Base-by-base conservation (phyloP, 352 stramenopile species). In the Globisporangium viniferum region DNA sequence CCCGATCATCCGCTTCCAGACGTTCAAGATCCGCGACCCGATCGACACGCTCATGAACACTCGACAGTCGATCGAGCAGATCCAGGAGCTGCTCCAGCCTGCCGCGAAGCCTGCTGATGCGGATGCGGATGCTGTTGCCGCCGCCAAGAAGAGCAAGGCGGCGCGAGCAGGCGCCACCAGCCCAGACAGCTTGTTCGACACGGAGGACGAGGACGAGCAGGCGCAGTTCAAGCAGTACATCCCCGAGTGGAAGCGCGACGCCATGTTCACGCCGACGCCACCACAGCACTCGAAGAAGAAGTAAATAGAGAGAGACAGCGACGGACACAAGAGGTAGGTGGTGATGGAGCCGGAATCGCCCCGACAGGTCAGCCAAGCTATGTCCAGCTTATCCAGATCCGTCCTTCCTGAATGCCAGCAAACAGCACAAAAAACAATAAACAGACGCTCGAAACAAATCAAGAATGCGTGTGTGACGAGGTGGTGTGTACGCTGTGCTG, bases 1-100 rank as follows among this genome's bases (percentile, higher is more conserved):
- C 75, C 81, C 84, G 44, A 83, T 95, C 67, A 83, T 95, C 62
- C 87, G 87, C 75, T 95, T 93, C 78, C 74, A 90, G 77, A 93
- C 87, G 12, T 95, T 95, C 79, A 93, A 95, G 76, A 72, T 95
- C 12, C 82, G 84, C 69, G 84, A 94, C 77, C 82, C 86, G 51
- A 74, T 93, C 63, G 86, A 93, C 75, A 81, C 84, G 67, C 73
- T 93, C 49, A 91, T 93, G 82, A 93, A 93, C 75, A 93, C 84
- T 68, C 86, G 84, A 69, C 58, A 89, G 74, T 80, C 86, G 70
- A 72, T 93, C 2, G 75, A 87, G 55, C 71, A 85, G 63, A 78
- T 89, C 36, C 68, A 90, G 70, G 70, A 78, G 61, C 63, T 84
- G 74, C 69, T 94, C 12, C 79, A 85, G 66, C 81, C 81, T 5